Evolutionary conservation across 2,329 filamentous ascomycete genomes (phyloP), one percentile per base, ranked within the genome.

Genomic region (Calonectria crousiana): DNA sequence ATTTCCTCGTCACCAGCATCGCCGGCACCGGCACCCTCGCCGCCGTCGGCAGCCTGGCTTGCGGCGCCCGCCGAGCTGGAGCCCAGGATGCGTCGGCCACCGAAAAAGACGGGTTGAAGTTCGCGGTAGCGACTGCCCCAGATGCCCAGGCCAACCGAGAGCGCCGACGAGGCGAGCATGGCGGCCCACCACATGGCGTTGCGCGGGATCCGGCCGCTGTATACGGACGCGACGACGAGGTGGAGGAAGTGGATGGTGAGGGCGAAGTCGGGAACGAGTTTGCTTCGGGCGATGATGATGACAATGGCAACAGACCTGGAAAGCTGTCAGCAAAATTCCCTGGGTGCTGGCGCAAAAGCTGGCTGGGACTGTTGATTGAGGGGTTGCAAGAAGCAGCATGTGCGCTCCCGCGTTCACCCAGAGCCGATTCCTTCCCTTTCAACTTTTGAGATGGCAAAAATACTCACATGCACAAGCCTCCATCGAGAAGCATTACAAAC

Each of bases 71-170:
- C 95, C 95, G 82, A 28, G 23, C 53, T 83, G 67, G 81, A 78
- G n/a, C 82, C 82, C 56, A 85, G 82, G 47, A 84, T 84, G 10
- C 84, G 82, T 11, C 84, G 87, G 3, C 93, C 93, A 26, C 95
- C 95, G 82, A 98, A 98, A 73, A 91, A 93, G 79, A 98, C 97
- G 14, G 97, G 96, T 81, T 92, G 90, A 71, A 99, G 87, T 85
- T 99, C 97, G 74, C 96, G 90, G 89, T 95, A 97, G 81, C 93
- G 95, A 83, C 96, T 98, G 4, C 93, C 95, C 95, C 96, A 98
- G 47, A 97, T 93, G 5, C 95, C 96, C 2, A 97, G 87, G 60
- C 88, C 91, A 11, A 89, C 84, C 36, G 87, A 86, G 4, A 88
- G 70, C 5, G 83, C 85, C 51, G 87, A 85, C 2, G 89, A 90